Percentiles rank a stretch among this genome's conserved stretches.
Evolutionary conservation across 371 early-diverging fungal genomes (phyloP).

Genomic region (Actinomucor elegans): DNA sequence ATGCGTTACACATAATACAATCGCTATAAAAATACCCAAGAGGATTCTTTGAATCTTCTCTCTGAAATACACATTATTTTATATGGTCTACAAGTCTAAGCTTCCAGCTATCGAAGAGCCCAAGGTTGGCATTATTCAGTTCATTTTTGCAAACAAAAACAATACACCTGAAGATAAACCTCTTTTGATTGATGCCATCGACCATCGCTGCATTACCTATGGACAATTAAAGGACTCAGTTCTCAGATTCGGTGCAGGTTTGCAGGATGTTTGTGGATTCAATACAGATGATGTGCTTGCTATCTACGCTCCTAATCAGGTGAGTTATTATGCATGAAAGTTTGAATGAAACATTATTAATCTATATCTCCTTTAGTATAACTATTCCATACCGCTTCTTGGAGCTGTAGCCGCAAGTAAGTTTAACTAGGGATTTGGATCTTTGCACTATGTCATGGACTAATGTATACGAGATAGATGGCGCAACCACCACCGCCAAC

Average conservation of each 20-base stretch:
- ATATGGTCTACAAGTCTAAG: slow-evolving; percentile 16
- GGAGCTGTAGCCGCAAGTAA: slow-evolving; percentile 44
- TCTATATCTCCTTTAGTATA: slow-evolving; percentile 23
- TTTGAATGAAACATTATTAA: background rate
- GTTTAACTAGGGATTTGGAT: no score
- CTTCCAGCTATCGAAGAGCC: slow-evolving; percentile 14
- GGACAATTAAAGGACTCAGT: slow-evolving; percentile 56
- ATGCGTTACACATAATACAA: no score
- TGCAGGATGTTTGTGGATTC: slow-evolving; percentile 57
- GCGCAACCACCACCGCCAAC: slow-evolving; percentile 70
- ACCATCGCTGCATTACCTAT: slow-evolving; percentile 42
- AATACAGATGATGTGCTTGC: slow-evolving; percentile 69
- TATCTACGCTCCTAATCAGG: slow-evolving; percentile 71
- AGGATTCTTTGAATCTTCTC: no score
- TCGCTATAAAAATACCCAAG: no score
- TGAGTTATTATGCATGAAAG: background rate
- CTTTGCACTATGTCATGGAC: background rate
- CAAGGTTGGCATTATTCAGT: slow-evolving; percentile 17
- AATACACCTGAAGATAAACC: slow-evolving; percentile 41
- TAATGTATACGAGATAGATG: slow-evolving; percentile 22
- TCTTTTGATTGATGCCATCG: slow-evolving; percentile 59
- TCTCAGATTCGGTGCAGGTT: slow-evolving; percentile 69
- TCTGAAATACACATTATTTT: background rate
- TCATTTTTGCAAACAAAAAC: slow-evolving; percentile 22
- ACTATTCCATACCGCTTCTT: slow-evolving; percentile 38